These are phyloP conservation scores for Exophiala sp. DNA, from an alignment of 2,329 filamentous ascomycete genomes.

Conservation along the genomic window DNA sequence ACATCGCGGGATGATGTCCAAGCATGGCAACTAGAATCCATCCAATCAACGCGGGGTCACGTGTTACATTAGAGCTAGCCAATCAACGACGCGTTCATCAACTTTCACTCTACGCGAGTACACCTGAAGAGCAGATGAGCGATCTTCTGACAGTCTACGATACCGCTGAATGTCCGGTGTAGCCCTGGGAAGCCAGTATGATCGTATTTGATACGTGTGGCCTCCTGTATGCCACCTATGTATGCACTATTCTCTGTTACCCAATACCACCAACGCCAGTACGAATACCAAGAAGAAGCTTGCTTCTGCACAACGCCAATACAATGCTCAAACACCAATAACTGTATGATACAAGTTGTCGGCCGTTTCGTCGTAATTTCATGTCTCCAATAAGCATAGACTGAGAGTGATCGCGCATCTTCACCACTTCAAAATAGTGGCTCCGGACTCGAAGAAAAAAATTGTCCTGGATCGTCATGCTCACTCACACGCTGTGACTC, in stretches of 20 bases:
- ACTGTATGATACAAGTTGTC: constrained; percentile 4
- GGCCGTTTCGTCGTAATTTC: constrained; percentile 15
- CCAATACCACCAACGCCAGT: background rate
- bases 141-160: no score
- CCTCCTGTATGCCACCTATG: background rate
- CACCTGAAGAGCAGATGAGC: no score
- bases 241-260: no score
- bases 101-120: no score
- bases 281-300: background rate
- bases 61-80: no score
- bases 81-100: no score
- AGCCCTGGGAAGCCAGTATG: no score
- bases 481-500: constrained; percentile 20
- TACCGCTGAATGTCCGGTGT: no score
- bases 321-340: background rate
- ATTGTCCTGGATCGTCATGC: constrained; percentile 11
- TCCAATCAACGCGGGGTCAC: no score
- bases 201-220: no score
- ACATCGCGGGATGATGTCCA: no score
- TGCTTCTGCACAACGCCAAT: background rate
- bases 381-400: constrained; percentile 1
- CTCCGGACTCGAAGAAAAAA: constrained; percentile 18
- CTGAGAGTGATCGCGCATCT: background rate
- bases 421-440: constrained; percentile 17
- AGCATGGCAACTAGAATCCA: no score